Percentiles rank a stretch among this genome's conserved stretches.
Evolutionary conservation across 306 rosid species (phyloP).

Genomic region (Fagus crenata): DNA sequence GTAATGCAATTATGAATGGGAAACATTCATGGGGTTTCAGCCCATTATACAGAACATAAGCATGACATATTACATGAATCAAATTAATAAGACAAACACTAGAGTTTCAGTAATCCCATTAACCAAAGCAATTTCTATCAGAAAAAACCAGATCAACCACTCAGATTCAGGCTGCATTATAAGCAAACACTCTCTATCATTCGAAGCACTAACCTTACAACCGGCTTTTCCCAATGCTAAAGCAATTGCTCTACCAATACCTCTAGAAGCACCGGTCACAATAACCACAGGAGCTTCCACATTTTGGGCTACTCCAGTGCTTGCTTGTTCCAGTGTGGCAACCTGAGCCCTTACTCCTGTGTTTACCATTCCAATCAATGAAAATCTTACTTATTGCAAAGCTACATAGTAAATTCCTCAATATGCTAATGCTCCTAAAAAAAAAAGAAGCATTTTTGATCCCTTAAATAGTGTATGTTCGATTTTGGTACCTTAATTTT

Average conservation of each 20-base stretch:
- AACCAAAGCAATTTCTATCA: not conserved
- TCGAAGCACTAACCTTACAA: conserved; percentile 67
- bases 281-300: conserved; percentile 85
- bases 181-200: not conserved
- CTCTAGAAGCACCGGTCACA: conserved; percentile 96
- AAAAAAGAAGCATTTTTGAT: too few relatives aligned
- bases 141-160: not conserved
- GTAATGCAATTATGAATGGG: not conserved
- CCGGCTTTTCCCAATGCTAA: conserved; percentile 84
- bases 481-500: too few relatives aligned
- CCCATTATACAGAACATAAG: not conserved
- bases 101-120: not conserved
- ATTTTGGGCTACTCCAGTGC: conserved; percentile 41
- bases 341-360: conserved; percentile 81
- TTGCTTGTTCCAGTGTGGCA: conserved; percentile 64
- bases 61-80: not conserved
- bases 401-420: not conserved
- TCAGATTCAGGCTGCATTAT: not conserved
- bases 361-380: not conserved
- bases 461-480: too few relatives aligned
- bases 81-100: not conserved
- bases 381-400: conserved; percentile 1
- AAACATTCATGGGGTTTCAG: not conserved
- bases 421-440: not conserved
- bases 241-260: conserved; percentile 86